Evolutionary conservation across 768 basidiomycete species (phyloP).

Genomic region (Dioszegia hungarica): DNA sequence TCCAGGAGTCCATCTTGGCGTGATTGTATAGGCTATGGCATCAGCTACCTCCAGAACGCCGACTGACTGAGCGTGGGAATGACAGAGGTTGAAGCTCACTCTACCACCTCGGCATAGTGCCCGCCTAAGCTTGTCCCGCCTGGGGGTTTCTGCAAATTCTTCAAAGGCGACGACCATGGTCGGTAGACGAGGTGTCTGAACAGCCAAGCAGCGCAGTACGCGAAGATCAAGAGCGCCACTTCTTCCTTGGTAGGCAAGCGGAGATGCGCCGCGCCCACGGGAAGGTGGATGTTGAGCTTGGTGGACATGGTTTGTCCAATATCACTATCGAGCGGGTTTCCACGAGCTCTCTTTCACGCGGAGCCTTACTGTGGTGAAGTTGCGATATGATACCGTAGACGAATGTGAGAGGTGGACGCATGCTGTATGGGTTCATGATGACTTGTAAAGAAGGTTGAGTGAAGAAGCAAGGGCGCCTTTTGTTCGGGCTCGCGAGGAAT

Average conservation of each 20-base stretch:
- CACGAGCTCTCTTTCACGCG: too few relatives aligned
- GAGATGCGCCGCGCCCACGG: not conserved
- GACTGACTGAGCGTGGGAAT: not conserved
- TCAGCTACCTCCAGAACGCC: not conserved
- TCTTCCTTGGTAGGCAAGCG: constrained; percentile 7
- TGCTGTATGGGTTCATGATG: not conserved
- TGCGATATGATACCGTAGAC: too few relatives aligned
- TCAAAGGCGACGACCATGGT: constrained; percentile 20
- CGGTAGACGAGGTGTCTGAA: constrained; percentile 4
- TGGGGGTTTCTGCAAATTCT: constrained; percentile 9
- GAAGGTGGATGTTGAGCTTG: not conserved
- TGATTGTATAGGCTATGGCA: constrained; percentile 8
- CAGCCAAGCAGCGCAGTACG: not conserved
- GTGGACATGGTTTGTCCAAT: not conserved
- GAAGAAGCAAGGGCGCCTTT: not conserved
- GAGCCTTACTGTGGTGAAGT: too few relatives aligned
- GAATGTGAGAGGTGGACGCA: not conserved
- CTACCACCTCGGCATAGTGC: constrained; percentile 12
- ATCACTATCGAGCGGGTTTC: not conserved
- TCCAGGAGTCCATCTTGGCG: constrained; percentile 12
- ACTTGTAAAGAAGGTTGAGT: not conserved
- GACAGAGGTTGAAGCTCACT: constrained; percentile 8
- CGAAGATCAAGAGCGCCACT: not conserved
- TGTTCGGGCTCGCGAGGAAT: not conserved
- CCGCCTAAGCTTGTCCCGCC: constrained; percentile 13